phyloP scores from a whole-genome alignment of 148 eudicot species.

The Polygonum maritimum region DNA sequence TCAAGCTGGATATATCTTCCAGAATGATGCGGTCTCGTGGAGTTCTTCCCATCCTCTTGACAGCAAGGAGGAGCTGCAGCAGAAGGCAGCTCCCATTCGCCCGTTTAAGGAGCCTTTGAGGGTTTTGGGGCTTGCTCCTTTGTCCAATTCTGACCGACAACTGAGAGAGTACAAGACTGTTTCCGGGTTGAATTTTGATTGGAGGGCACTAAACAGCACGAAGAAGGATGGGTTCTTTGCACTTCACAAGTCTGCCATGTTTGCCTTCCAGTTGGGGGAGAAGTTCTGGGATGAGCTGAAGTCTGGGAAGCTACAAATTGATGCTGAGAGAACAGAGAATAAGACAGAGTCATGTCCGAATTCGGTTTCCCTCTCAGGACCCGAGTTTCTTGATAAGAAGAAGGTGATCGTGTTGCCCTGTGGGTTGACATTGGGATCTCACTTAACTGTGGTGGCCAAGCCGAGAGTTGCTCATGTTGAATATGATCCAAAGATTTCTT shows the following conservation, averaged over 20 bases:
- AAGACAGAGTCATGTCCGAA: slow-evolving; percentile 15
- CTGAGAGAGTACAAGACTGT: slow-evolving; percentile 15
- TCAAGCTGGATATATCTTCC: slow-evolving; percentile 21
- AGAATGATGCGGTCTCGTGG: background rate
- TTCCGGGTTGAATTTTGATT: slow-evolving; percentile 35
- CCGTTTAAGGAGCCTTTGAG: slow-evolving; percentile 13
- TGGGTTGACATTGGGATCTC: slow-evolving; percentile 87
- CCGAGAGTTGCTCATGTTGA: slow-evolving; percentile 67
- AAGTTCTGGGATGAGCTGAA: slow-evolving; percentile 13
- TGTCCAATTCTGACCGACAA: slow-evolving; percentile 22
- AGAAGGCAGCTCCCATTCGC: slow-evolving; percentile 47
- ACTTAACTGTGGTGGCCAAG: slow-evolving; percentile 64
- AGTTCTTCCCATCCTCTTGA: slow-evolving; percentile 6
- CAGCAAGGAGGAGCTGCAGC: slow-evolving; percentile 13
- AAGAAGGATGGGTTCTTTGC: slow-evolving; percentile 30
- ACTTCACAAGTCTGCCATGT: slow-evolving; percentile 14
- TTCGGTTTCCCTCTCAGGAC: slow-evolving; percentile 5
- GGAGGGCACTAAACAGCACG: slow-evolving; percentile 21
- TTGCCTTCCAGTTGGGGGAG: slow-evolving; percentile 15
- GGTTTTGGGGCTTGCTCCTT: background rate
- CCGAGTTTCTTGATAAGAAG: slow-evolving; percentile 22
- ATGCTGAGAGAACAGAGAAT: slow-evolving; percentile 4
- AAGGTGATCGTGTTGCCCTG: slow-evolving; percentile 67
- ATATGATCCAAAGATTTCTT: slow-evolving; percentile 63
- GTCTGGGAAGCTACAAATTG: slow-evolving; percentile 10